Conservation (phyloP, 306 rosid species). For the Inga laurina region DNA sequence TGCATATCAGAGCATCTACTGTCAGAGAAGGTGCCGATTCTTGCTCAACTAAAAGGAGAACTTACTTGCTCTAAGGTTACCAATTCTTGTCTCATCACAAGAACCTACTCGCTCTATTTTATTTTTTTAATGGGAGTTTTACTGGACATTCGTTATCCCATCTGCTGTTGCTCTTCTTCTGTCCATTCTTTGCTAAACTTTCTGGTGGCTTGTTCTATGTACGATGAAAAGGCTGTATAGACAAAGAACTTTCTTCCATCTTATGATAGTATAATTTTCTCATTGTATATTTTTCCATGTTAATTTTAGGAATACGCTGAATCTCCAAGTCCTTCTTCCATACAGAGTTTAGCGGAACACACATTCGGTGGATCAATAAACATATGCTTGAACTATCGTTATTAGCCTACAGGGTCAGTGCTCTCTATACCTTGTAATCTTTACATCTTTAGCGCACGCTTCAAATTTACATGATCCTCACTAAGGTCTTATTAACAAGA, state of each 20-base stretch:
- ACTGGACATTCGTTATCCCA: background rate
- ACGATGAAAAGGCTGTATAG: background rate
- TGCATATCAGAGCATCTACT: slow-evolving; percentile 22
- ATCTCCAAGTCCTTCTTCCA: too few relatives aligned
- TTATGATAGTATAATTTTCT: background rate
- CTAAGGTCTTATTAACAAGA: background rate
- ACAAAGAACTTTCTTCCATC: background rate
- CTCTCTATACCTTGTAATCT: background rate
- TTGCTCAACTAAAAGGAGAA: background rate
- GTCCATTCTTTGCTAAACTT: background rate
- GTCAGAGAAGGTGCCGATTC: slow-evolving; percentile 32
- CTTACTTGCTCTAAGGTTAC: slow-evolving; percentile 18
- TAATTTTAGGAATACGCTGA: background rate
- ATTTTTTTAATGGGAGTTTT: background rate
- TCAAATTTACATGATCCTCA: background rate
- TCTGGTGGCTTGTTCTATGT: background rate
- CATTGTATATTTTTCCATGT: background rate
- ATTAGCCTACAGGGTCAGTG: background rate
- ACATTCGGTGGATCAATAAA: background rate
- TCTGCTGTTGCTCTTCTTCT: background rate
- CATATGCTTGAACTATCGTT: background rate
- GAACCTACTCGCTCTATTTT: background rate
- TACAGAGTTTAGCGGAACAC: background rate
- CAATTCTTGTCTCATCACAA: slow-evolving; percentile 3
- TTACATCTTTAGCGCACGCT: background rate